Base-by-base conservation (phyloP, 257 asterid species). In the Lantana camara region DNA sequence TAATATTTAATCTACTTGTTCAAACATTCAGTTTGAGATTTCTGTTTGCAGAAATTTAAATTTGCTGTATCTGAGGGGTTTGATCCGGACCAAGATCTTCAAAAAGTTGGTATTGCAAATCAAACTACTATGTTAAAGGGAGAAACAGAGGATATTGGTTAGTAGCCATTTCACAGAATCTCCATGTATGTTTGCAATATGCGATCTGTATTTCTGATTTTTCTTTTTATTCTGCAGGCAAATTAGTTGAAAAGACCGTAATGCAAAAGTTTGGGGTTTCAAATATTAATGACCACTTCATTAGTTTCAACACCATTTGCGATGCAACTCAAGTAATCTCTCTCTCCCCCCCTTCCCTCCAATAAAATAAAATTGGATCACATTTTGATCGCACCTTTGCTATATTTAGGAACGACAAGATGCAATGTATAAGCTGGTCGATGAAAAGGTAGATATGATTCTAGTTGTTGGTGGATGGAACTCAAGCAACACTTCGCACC, bases 111-210 rank as follows among this genome's bases (percentile, higher is more conserved):
- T 67, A 85, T 94, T 75, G 99, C 99, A n/a, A 94, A 94, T 78
- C 99, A 94, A 80, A 94, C 99, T 44, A 94, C 99, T 9, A 94
- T 88, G 99, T 78, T 90, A 66, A 90, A 94, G 82, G 99, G 97
- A 62, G 99, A 94, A 83, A 94, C 97, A 15, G 99, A 94, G 78
- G 97, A 94, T 34, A 89, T 90, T 57, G 98, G 97, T 88, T 53
- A 73, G 95, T 81, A 66, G 7, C 62, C 8, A 6, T 40, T 57
- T 30, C 23, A 66, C 12, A 16, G 3, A 40, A 41, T 50, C 23
- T 40, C 53, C 61, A 56, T 40, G 57, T 34, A 29, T 70, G 19
- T 70, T 59, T 32, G 50, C 40, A 29, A 23, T 20, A 1, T 19
- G 41, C 21, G 30, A 59, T 48, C 34, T 48, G 20, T 32, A 14